Evolutionary conservation across 2,329 filamentous ascomycete genomes (phyloP), one percentile per base, ranked within the genome.

Genomic region (Monosporascus cannonballus): DNA sequence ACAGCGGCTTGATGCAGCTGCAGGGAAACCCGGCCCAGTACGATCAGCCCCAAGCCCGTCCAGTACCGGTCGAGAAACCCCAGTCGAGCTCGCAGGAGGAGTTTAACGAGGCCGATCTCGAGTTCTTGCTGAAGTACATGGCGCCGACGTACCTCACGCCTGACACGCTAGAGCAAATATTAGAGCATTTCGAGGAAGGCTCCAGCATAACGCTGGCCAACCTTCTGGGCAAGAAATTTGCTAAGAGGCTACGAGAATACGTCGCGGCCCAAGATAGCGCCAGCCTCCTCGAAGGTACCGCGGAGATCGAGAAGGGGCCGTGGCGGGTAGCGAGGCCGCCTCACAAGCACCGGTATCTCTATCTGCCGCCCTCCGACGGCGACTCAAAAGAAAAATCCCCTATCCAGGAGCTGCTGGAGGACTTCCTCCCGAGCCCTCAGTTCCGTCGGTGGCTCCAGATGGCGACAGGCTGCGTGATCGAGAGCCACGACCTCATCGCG

Each of bases 261-360:
- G 78, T 97, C 47, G 80, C 86, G 58, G 76, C 77, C 1, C 78
- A 86, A 61, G 87, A 92, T 63, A 73, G 72, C 52, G 67, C 74
- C 36, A 39, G 65, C 2, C 64, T 80, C 5, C 73, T 76, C 1
- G 69, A 72, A 17, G 68, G 73, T 17, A 82, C 79, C 46, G 64
- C 69, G 0, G 77, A 79, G 53, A 84, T 87, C 54, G 81, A 86
- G 63, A 73, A 73, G 56, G 80, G 75, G 42, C 71, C 73, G 0
- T 94, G 89, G 89, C 82, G 79, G 55, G 87, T 95, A 8, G 89
- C 94, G 6, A 81, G 83, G 34, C 94, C 94, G 39, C 94, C 94
- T 0, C 92, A 99, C 73, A 99, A 99, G 74, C 91, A 96, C 67
- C 89, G 92, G 15, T 99, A 87, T 69, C 76, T 96, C 2, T 99